phyloP scores from a whole-genome alignment of 2,329 filamentous ascomycete genomes.

The Fusarium sp. region DNA sequence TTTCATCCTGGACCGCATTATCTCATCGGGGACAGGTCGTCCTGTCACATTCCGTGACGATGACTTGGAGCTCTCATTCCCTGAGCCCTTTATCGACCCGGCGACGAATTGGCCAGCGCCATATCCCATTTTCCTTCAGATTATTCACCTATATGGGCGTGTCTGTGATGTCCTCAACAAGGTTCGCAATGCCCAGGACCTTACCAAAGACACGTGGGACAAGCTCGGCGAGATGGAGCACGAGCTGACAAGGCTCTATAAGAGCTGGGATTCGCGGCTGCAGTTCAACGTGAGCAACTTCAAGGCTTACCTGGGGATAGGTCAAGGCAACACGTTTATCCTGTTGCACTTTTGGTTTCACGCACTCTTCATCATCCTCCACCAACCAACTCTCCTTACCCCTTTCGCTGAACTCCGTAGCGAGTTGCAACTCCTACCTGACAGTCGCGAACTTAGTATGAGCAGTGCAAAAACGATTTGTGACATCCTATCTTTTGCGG shows the following conservation, averaged over 20 bases:
- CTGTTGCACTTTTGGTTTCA: conserved; percentile 92
- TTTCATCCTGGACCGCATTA: conserved; percentile 87
- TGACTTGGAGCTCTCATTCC: conserved; percentile 85
- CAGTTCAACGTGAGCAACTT: conserved; percentile 91
- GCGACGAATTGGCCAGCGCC: conserved; percentile 79
- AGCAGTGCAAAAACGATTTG: conserved; percentile 92
- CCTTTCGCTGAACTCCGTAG: conserved; percentile 72
- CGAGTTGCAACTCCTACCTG: conserved; percentile 79
- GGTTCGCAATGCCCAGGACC: conserved; percentile 78
- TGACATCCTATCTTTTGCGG: conserved; percentile 87
- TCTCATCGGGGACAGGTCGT: conserved; percentile 87
- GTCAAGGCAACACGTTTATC: conserved; percentile 89
- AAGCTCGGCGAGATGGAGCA: conserved; percentile 82
- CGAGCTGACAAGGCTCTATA: conserved; percentile 79
- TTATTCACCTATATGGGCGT: conserved; percentile 87
- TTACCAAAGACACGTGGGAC: conserved; percentile 80
- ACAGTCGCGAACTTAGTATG: conserved; percentile 86
- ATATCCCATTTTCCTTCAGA: conserved; percentile 83
- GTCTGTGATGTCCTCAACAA: conserved; percentile 89
- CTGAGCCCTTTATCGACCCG: conserved; percentile 63
- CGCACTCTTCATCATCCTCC: conserved; percentile 84
- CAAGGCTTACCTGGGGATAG: conserved; percentile 82
- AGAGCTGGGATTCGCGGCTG: conserved; percentile 78
- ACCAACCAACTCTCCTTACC: conserved; percentile 85
- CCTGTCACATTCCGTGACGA: conserved; percentile 86